Evolutionary conservation across 148 eudicot genomes (phyloP), one percentile per base, ranked within the genome.

Genomic region (Rhododendron ferrugineum): DNA sequence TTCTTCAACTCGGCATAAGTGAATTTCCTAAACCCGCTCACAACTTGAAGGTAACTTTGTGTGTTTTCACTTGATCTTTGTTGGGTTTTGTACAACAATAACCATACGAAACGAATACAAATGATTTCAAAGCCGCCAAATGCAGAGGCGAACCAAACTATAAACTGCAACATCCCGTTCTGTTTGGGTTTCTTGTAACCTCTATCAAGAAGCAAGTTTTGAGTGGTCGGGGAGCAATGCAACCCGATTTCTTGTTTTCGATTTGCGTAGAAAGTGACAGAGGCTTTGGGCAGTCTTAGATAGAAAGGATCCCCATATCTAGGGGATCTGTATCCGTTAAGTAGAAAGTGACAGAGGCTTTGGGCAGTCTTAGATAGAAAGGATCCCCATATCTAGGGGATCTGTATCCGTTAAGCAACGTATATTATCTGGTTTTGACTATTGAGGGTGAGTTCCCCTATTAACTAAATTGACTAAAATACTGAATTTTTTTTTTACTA

Each of bases 1-100:
- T 74, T 86, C 60, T 82, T 86, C 11, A 91, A 80, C 70, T 92
- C 93, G 8, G 32, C 52, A 58, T 85, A 89, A 3, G 86, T 66
- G 72, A 37, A 37, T 37, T 37, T 37, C 40, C 40, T 37, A 37
- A 37, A 37, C 40, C 40, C 2, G 47, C 47, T 44, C 8, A 0
- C 47, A 44, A 44, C 47, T 44, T 44, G 47, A 44, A 44, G 47
- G 47, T 44, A 44, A 6, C 47, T 5, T 44, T 44, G 47, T 44
- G 47, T 44, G 47, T 6, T 44, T 44, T 44, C 47, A 44, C 47
- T 44, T 44, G 47, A 73, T 11, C 11, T 72, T 1, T 14, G 56
- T 30, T 36, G 6, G 16, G 84, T 6, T 50, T 73, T 50, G 56
- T 50, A 50, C 56, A 50, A 11, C 11, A 50, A 50, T 52, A 46